A percentile compares a stretch with the other conserved stretches of the same genome.
phyloP scores from a whole-genome alignment of 2,329 filamentous ascomycete genomes.

The Exophiala viscosa region DNA sequence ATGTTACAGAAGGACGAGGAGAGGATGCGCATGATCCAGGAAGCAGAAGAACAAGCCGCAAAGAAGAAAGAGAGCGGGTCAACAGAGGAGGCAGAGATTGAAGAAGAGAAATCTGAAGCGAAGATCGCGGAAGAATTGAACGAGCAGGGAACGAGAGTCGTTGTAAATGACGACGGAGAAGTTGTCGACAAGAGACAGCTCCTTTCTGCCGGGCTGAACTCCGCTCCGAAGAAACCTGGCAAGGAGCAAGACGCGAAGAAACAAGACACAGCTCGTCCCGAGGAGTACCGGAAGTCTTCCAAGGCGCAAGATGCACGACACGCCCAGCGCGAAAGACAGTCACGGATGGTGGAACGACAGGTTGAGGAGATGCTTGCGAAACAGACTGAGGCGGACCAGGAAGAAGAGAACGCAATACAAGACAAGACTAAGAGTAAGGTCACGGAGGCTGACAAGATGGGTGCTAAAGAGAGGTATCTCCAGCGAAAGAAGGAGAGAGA shows the following conservation, averaged over 20 bases:
- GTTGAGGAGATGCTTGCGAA: conserved; percentile 55
- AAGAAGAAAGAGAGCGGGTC: conserved; percentile 35
- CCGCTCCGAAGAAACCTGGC: conserved; percentile 51
- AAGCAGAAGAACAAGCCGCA: conserved; percentile 45
- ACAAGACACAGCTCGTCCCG: conserved; percentile 7
- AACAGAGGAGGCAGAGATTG: conserved; percentile 30
- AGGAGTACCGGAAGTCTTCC: conserved; percentile 24
- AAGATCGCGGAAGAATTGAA: conserved; percentile 56
- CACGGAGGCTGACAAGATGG: conserved; percentile 55
- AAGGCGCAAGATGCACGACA: conserved; percentile 38
- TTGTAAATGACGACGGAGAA: conserved; percentile 62
- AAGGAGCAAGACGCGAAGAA: conserved; percentile 13
- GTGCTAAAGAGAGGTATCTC: conserved; percentile 60
- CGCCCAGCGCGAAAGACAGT: conserved; percentile 53
- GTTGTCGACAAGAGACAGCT: conserved; percentile 63
- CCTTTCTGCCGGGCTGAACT: conserved; percentile 59
- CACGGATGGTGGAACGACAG: conserved; percentile 58
- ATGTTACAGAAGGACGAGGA: conserved; percentile 58
- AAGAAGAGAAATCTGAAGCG: conserved; percentile 45
- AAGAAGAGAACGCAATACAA: conserved; percentile 50
- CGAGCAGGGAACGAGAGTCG: conserved; percentile 49
- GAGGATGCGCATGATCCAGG: conserved; percentile 54
- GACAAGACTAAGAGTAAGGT: conserved; percentile 58
- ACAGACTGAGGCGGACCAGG: conserved; percentile 56
- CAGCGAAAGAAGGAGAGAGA: conserved; percentile 55